Conservation (phyloP, 2,329 filamentous ascomycete species). For the Chaetomium olivaceum region DNA sequence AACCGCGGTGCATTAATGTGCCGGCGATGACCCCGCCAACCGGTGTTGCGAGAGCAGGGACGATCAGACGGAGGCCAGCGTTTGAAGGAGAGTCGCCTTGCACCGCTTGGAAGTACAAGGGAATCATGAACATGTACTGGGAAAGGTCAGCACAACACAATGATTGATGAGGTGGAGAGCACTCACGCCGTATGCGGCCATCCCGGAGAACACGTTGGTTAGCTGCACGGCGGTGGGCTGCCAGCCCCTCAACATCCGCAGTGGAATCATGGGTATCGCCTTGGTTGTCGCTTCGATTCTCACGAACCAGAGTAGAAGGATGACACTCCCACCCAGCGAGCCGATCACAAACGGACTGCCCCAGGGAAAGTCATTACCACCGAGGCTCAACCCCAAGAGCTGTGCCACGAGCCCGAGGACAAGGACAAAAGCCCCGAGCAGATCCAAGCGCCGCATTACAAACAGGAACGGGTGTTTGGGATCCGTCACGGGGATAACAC, state of each 20-base stretch:
- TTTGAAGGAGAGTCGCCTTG: slow-evolving; percentile 63
- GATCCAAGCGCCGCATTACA: slow-evolving; percentile 55
- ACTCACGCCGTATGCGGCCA: slow-evolving; percentile 62
- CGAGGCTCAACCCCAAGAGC: slow-evolving; percentile 56
- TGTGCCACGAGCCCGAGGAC: slow-evolving; percentile 60
- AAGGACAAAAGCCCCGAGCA: slow-evolving; percentile 57
- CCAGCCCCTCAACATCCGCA: slow-evolving; percentile 57
- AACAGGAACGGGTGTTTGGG: slow-evolving; percentile 45
- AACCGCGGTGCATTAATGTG: slow-evolving; percentile 55
- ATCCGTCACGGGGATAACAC: slow-evolving; percentile 59
- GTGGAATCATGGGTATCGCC: slow-evolving; percentile 56
- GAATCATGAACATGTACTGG: slow-evolving; percentile 67
- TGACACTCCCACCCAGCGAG: slow-evolving; percentile 46
- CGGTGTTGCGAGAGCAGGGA: slow-evolving; percentile 62
- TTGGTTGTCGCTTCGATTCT: slow-evolving; percentile 50
- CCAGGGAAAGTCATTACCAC: slow-evolving; percentile 59
- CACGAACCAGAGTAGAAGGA: slow-evolving; percentile 49
- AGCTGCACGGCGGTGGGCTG: slow-evolving; percentile 57
- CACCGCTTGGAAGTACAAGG: slow-evolving; percentile 69
- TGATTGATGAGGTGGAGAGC: not conserved
- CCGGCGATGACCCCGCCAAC: slow-evolving; percentile 58
- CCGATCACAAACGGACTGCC: slow-evolving; percentile 49
- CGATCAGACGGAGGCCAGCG: slow-evolving; percentile 64
- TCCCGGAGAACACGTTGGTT: slow-evolving; percentile 61
- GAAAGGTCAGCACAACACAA: not conserved